These are phyloP conservation scores for Plasmodium chabaudi DNA, from an alignment of 169 alveolate species.

Conservation along the genomic window DNA sequence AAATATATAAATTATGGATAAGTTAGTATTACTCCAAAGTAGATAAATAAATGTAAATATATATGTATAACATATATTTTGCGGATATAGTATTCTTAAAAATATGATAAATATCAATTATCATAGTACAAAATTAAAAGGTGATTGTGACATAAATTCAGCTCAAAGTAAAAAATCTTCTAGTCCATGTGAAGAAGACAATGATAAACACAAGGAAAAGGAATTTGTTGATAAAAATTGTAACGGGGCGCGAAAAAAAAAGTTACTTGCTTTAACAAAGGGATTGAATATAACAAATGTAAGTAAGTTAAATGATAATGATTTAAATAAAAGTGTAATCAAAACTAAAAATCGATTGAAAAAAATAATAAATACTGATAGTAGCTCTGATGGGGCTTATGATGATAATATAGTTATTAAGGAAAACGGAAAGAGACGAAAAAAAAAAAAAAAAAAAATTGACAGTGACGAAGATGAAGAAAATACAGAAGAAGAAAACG, in stretches of 20 bases:
- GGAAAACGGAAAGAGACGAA: background rate
- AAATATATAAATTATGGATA: too few relatives aligned
- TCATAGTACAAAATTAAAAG: constrained; percentile 21
- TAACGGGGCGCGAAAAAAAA: constrained; percentile 18
- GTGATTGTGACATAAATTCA: background rate
- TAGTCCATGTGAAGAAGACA: background rate
- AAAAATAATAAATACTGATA: constrained; percentile 40
- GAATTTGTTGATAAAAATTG: background rate
- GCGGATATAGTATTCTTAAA: too few relatives aligned
- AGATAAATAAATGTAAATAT: too few relatives aligned
- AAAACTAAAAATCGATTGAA: constrained; percentile 26
- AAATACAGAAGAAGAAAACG: background rate
- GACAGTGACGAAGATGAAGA: background rate
- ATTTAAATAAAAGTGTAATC: background rate
- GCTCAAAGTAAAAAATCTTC: background rate
- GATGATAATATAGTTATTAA: background rate
- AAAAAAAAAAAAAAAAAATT: constrained; percentile 4
- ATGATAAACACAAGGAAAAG: constrained; percentile 11
- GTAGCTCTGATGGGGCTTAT: constrained; percentile 12
- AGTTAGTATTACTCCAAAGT: too few relatives aligned
- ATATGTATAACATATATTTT: too few relatives aligned
- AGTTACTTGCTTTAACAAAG: constrained; percentile 23
- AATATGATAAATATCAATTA: background rate
- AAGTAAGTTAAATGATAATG: constrained; percentile 13
- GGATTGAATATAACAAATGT: constrained; percentile 27